A percentile compares a stretch with the other conserved stretches of the same genome.
phyloP scores from a whole-genome alignment of 2,329 filamentous ascomycete genomes.

The Pestalotiopsis sp. region DNA sequence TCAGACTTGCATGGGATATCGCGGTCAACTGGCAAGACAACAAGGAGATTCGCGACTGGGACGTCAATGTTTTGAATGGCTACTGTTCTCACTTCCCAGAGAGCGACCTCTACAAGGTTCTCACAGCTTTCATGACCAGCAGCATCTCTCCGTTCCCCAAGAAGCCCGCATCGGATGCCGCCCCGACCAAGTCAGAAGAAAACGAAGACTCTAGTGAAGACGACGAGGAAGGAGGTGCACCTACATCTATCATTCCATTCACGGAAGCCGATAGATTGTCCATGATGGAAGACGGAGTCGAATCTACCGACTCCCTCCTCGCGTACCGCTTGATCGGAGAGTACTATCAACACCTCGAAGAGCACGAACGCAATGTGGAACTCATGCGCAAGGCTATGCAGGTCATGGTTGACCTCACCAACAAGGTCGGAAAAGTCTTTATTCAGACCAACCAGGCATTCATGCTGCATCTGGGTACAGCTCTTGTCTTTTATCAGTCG shows the following conservation, averaged over 20 bases:
- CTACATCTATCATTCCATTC: slow-evolving; percentile 58
- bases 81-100: slow-evolving; percentile 86
- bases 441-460: slow-evolving; percentile 73
- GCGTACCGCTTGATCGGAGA: slow-evolving; percentile 82
- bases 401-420: slow-evolving; percentile 60
- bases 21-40: slow-evolving; percentile 87
- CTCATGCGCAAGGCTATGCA: slow-evolving; percentile 74
- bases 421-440: slow-evolving; percentile 70
- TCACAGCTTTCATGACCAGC: slow-evolving; percentile 82
- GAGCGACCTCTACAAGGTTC: slow-evolving; percentile 77
- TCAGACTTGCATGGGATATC: slow-evolving; percentile 87
- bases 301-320: slow-evolving; percentile 71
- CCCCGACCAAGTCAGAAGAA: slow-evolving; percentile 27
- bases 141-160: slow-evolving; percentile 80
- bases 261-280: slow-evolving; percentile 79
- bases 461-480: slow-evolving; percentile 79
- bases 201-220: slow-evolving; percentile 59
- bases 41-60: slow-evolving; percentile 74
- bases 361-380: slow-evolving; percentile 81
- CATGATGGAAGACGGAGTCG: slow-evolving; percentile 77
- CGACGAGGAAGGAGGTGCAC: slow-evolving; percentile 58
- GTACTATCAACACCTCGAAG: slow-evolving; percentile 83
- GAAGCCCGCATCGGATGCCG: slow-evolving; percentile 21
- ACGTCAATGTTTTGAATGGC: slow-evolving; percentile 75
- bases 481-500: slow-evolving; percentile 86